Conservation (phyloP, 1,284 basidiomycete species). For the Leucoagaricus sp. region DNA sequence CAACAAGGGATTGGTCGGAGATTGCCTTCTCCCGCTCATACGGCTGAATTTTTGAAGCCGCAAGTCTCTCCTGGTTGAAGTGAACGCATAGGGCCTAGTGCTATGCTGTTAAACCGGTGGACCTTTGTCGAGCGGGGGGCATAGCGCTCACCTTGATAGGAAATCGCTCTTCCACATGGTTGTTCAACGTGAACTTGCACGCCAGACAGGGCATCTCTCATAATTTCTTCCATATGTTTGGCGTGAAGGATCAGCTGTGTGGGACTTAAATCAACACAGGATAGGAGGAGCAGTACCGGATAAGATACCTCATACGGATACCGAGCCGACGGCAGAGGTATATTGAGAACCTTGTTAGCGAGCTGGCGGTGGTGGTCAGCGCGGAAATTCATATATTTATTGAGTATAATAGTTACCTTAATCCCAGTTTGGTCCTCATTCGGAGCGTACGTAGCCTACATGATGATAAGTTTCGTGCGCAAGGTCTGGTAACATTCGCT, state of each 20-base stretch:
- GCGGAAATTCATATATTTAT: background rate
- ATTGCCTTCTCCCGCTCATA: background rate
- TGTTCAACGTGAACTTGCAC: background rate
- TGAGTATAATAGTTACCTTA: background rate
- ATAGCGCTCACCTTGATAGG: background rate
- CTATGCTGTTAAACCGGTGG: background rate
- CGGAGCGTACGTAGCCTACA: background rate
- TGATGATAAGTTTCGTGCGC: background rate
- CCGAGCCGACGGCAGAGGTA: background rate
- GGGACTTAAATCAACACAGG: background rate
- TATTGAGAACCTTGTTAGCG: background rate
- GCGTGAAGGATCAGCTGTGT: background rate
- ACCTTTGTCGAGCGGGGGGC: background rate
- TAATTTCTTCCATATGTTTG: slow-evolving; percentile 1
- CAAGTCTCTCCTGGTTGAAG: background rate
- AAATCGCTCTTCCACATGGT: background rate
- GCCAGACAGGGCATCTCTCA: background rate
- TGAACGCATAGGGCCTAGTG: background rate
- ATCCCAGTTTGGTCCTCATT: background rate
- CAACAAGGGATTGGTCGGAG: background rate
- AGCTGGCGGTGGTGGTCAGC: background rate
- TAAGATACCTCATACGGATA: slow-evolving; percentile 1
- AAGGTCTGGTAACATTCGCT: background rate
- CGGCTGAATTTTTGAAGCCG: background rate
- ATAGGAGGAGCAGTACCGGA: background rate